Evolutionary conservation across 108 stramenopile species (phyloP).

Genomic region (Fistulifera solaris): DNA sequence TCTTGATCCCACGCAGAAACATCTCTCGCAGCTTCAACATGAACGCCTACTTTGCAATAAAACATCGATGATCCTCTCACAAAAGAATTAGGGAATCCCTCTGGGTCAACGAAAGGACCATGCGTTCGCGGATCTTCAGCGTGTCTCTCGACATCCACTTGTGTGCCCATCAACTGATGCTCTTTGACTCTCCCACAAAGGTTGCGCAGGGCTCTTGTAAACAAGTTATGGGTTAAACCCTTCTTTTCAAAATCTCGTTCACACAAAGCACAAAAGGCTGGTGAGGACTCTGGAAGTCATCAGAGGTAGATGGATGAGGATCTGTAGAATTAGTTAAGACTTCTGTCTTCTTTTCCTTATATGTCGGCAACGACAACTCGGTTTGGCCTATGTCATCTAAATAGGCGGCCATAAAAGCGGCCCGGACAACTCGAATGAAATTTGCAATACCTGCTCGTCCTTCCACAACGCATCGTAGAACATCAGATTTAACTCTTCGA

Average conservation of each 20-base stretch:
- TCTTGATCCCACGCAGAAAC: neutral
- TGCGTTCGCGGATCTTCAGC: slow-evolving; percentile 36
- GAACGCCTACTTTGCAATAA: slow-evolving; percentile 73
- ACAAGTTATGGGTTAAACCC: slow-evolving; percentile 70
- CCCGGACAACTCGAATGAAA: slow-evolving; percentile 65
- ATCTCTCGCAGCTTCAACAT: slow-evolving; percentile 68
- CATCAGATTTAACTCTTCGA: slow-evolving; percentile 52
- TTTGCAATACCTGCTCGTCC: slow-evolving; percentile 68
- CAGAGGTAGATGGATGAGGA: slow-evolving; percentile 6
- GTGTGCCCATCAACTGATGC: slow-evolving; percentile 60
- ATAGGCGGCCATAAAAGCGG: slow-evolving; percentile 68
- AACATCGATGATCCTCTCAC: slow-evolving; percentile 62
- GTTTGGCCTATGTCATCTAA: slow-evolving; percentile 53
- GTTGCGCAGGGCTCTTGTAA: slow-evolving; percentile 70
- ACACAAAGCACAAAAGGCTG: slow-evolving; percentile 75
- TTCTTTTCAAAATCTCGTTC: slow-evolving; percentile 74
- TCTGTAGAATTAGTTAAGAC: neutral
- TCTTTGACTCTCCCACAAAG: slow-evolving; percentile 66
- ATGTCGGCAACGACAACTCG: slow-evolving; percentile 29
- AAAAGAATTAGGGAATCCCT: slow-evolving; percentile 84
- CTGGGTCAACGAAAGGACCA: slow-evolving; percentile 54
- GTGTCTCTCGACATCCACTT: slow-evolving; percentile 71
- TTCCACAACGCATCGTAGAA: slow-evolving; percentile 52
- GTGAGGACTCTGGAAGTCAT: slow-evolving; percentile 15
- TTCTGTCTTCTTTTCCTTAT: slow-evolving; percentile 20